Conservation (phyloP, 1,139 yeast genomes). For the Citeromyces siamensis region DNA sequence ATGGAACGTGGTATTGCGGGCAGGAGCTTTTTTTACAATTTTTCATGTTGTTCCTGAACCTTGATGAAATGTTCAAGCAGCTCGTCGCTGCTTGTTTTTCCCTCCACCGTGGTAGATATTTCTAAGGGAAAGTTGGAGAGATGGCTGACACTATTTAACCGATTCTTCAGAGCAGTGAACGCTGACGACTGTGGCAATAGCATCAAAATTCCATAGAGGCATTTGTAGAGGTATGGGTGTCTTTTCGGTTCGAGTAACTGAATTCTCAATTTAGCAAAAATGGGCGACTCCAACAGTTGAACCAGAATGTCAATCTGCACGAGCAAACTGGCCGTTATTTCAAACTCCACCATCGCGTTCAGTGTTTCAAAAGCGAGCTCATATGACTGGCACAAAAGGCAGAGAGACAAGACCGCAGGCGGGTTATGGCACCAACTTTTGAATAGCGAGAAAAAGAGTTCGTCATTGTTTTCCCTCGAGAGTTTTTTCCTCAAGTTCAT, state of each 20-base stretch:
- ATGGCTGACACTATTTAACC: constrained; percentile 45
- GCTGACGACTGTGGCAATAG: constrained; percentile 94
- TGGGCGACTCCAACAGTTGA: constrained; percentile 66
- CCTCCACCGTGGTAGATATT: constrained; percentile 11
- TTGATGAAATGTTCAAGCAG: constrained; percentile 49
- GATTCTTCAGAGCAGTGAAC: constrained; percentile 63
- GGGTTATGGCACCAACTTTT: constrained; percentile 91
- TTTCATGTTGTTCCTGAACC: constrained; percentile 47
- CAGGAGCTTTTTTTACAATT: too few relatives aligned
- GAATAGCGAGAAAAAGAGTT: constrained; percentile 64
- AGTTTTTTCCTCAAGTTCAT: constrained; percentile 57
- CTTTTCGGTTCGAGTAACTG: constrained; percentile 82
- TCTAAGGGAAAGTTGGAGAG: constrained; percentile 3
- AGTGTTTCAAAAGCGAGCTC: constrained; percentile 78
- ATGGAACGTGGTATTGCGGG: too few relatives aligned
- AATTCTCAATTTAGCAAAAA: constrained; percentile 75
- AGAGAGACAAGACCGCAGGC: constrained; percentile 77
- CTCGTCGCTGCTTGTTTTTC: constrained; percentile 36
- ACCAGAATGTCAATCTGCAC: constrained; percentile 43
- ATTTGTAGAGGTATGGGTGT: constrained; percentile 73
- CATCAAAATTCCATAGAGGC: constrained; percentile 89
- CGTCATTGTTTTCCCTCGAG: constrained; percentile 14
- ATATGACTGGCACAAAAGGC: constrained; percentile 81
- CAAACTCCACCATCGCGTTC: constrained; percentile 45
- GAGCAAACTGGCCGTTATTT: constrained; percentile 36